Conservation (phyloP, 1,139 yeast species). For the Pichia sp. region DNA sequence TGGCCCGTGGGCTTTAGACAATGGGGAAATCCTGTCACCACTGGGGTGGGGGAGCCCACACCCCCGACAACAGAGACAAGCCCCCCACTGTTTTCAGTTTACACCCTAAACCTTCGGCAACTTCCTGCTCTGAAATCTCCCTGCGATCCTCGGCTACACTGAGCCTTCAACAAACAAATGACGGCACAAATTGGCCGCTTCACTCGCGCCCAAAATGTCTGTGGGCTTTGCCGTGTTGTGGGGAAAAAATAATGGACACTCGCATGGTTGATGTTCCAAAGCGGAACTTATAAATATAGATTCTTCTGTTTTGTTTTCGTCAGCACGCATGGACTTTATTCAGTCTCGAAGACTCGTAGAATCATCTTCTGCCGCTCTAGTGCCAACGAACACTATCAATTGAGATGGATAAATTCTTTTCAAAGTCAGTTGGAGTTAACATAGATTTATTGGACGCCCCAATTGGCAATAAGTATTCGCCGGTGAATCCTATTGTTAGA, state of each 20-base stretch:
- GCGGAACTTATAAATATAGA: background rate
- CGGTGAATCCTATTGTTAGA: slow-evolving; percentile 4
- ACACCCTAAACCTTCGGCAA: background rate
- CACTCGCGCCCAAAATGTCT: background rate
- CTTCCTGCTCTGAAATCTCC: background rate
- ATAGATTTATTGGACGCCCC: slow-evolving; percentile 8
- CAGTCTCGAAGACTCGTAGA: background rate
- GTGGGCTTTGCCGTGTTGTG: background rate
- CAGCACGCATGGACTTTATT: background rate
- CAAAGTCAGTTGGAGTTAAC: background rate
- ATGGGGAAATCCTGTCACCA: background rate
- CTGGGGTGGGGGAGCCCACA: background rate
- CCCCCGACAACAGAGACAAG: background rate
- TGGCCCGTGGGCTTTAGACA: background rate
- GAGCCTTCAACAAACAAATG: background rate
- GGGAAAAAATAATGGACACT: background rate
- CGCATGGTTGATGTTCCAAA: background rate
- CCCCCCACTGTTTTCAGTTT: background rate
- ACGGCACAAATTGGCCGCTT: background rate
- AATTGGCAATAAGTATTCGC: slow-evolving; percentile 10
- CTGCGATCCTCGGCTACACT: background rate
- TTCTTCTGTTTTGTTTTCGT: background rate
- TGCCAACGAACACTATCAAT: background rate
- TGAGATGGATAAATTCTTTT: slow-evolving; percentile 13
- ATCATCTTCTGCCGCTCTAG: background rate